These are phyloP conservation scores for Thelephora ganbajun DNA, from an alignment of 768 basidiomycete species.

Conservation along the genomic window DNA sequence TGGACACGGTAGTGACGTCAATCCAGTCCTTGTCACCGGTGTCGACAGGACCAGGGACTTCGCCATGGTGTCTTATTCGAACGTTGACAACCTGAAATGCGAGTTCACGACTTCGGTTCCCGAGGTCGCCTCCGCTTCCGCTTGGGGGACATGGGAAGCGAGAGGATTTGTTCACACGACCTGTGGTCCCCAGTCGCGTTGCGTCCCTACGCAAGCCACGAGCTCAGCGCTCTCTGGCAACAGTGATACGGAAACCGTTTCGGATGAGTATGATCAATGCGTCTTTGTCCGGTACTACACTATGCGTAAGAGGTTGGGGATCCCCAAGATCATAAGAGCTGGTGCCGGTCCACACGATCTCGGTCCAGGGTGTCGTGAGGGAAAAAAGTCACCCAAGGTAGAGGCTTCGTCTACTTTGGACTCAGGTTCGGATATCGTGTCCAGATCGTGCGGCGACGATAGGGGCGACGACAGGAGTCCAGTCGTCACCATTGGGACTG, in stretches of 20 bases:
- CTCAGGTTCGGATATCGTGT: background rate
- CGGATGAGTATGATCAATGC: too few species aligned
- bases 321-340: conserved; percentile 1
- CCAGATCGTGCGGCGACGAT: too few species aligned
- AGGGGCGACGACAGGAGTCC: background rate
- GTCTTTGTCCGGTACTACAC: too few species aligned
- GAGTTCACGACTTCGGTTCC: background rate
- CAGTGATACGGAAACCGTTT: background rate
- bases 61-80: background rate
- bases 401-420: background rate
- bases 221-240: too few species aligned
- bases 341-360: conserved; percentile 3
- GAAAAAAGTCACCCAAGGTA: background rate
- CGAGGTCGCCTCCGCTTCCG: background rate
- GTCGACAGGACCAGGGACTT: background rate
- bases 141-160: background rate
- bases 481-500: conserved; percentile 1
- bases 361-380: background rate
- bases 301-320: background rate
- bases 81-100: background rate
- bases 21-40: too few species aligned
- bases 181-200: background rate
- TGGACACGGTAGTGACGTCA: background rate
- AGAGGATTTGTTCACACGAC: background rate
- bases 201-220: background rate